Conservation (phyloP, 169 alveolate species). For the Condylostoma magnum region DNA sequence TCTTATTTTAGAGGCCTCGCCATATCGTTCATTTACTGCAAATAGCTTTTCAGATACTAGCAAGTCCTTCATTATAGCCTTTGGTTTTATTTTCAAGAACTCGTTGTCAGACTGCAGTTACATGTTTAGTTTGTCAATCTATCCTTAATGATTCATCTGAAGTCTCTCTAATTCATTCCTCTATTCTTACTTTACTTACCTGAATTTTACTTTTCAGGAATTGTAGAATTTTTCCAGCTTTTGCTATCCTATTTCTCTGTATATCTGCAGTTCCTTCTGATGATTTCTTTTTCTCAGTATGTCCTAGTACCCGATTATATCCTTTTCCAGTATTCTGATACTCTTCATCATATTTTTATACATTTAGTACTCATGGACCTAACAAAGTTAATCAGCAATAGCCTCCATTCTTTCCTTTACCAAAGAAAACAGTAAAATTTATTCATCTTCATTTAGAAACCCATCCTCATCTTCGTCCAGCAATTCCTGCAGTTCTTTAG, state of each 20-base stretch:
- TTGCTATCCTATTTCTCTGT: slow-evolving; percentile 45
- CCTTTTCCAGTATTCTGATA: slow-evolving; percentile 40
- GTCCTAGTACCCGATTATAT: slow-evolving; percentile 42
- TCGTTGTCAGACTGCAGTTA: slow-evolving; percentile 36
- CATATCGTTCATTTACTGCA: slow-evolving; percentile 52
- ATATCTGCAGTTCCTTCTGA: slow-evolving; percentile 45
- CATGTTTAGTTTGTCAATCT: slow-evolving; percentile 31
- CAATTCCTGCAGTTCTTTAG: slow-evolving; percentile 41
- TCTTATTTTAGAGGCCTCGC: slow-evolving; percentile 55
- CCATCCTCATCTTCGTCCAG: slow-evolving; percentile 61
- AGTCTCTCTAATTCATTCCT: slow-evolving; percentile 4
- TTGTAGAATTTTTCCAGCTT: slow-evolving; percentile 42
- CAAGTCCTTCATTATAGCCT: slow-evolving; percentile 35
- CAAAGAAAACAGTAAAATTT: slow-evolving; percentile 50
- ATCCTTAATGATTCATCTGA: not conserved
- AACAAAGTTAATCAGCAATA: slow-evolving; percentile 44
- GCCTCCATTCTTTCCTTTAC: slow-evolving; percentile 51
- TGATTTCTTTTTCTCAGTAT: slow-evolving; percentile 51
- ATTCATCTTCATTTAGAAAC: slow-evolving; percentile 57
- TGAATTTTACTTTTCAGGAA: slow-evolving; percentile 39
- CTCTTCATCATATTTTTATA: slow-evolving; percentile 54
- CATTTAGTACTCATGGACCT: slow-evolving; percentile 45
- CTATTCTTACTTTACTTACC: slow-evolving; percentile 14
- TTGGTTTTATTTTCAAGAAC: slow-evolving; percentile 42
- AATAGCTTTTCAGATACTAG: slow-evolving; percentile 51